phyloP scores from a whole-genome alignment of 2,329 filamentous ascomycete genomes.

The Camptophora hylomeconis region DNA sequence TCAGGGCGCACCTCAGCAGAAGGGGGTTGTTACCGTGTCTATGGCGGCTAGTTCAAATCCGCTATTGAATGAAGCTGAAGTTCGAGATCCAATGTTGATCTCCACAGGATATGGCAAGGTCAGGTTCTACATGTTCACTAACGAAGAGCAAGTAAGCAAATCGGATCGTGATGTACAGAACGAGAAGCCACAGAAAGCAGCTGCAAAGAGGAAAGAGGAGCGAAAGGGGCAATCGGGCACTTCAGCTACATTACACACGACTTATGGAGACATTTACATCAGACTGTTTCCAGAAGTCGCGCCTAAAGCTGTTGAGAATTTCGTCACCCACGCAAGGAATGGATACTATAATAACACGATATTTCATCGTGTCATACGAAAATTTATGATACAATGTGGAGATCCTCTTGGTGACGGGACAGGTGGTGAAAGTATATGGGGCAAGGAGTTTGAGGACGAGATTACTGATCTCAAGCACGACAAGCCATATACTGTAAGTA shows the following conservation, averaged over 20 bases:
- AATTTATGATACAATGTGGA: conserved; percentile 94
- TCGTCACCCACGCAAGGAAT: conserved; percentile 76
- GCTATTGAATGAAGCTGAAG: conserved; percentile 80
- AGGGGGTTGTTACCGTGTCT: conserved; percentile 80
- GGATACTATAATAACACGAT: conserved; percentile 97
- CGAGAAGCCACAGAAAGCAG: conserved; percentile 70
- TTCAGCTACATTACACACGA: conserved; percentile 79
- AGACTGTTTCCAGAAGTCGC: conserved; percentile 86
- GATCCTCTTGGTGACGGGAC: conserved; percentile 82
- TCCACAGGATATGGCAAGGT: conserved; percentile 74
- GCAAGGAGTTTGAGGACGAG: conserved; percentile 83
- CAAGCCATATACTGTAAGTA: conserved; percentile 89
- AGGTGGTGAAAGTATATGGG: conserved; percentile 85
- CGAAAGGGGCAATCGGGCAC: conserved; percentile 57
- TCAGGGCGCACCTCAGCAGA: conserved; percentile 90
- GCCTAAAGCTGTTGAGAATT: conserved; percentile 93
- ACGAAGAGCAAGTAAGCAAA: conserved; percentile 71
- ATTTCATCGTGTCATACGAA: conserved; percentile 92
- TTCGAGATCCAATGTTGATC: conserved; percentile 77
- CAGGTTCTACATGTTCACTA: conserved; percentile 97
- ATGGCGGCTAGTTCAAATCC: conserved; percentile 96
- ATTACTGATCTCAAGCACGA: conserved; percentile 86
- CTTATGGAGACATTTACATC: conserved; percentile 83
- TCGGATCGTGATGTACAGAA: conserved; percentile 85
- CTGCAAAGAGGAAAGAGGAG: conserved; percentile 34